Percentiles rank a stretch among this genome's conserved stretches.
phyloP scores from a whole-genome alignment of 345 rosid genomes.

The Sonneratia caseolaris region DNA sequence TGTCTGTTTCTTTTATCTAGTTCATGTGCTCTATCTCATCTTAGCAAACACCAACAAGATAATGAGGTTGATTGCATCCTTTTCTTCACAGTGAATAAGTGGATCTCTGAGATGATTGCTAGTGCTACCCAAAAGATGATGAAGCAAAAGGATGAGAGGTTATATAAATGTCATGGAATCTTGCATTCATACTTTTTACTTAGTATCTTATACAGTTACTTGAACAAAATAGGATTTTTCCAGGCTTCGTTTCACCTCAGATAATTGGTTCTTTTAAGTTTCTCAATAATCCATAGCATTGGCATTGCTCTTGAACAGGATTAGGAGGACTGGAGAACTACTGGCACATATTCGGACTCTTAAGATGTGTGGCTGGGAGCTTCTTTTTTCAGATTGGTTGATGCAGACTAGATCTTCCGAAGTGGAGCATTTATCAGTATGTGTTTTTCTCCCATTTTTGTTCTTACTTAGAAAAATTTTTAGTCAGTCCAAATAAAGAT shows the following conservation, averaged over 20 bases:
- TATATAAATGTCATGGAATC: background rate
- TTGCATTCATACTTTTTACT: background rate
- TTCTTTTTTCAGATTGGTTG: constrained; percentile 65
- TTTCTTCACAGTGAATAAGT: constrained; percentile 60
- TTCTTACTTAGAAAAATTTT: background rate
- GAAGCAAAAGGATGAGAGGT: constrained; percentile 98
- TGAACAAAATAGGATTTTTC: background rate
- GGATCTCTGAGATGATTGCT: constrained; percentile 81
- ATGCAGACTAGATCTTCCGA: constrained; percentile 66
- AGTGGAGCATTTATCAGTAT: constrained; percentile 79
- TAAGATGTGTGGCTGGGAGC: constrained; percentile 90
- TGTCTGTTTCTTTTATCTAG: background rate
- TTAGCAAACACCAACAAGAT: background rate
- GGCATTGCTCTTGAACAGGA: constrained; percentile 33
- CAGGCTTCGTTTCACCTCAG: background rate
- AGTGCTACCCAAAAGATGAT: constrained; percentile 89
- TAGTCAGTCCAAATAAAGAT: background rate
- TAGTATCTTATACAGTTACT: background rate
- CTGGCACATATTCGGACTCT: constrained; percentile 69
- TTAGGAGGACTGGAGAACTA: constrained; percentile 83
- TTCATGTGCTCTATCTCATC: background rate
- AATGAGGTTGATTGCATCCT: background rate
- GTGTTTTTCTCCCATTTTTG: constrained; percentile 10
- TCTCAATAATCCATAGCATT: background rate
- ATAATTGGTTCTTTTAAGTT: background rate